Evolutionary conservation across 768 basidiomycete genomes (phyloP).

Genomic region (Lactarius sanguifluus): DNA sequence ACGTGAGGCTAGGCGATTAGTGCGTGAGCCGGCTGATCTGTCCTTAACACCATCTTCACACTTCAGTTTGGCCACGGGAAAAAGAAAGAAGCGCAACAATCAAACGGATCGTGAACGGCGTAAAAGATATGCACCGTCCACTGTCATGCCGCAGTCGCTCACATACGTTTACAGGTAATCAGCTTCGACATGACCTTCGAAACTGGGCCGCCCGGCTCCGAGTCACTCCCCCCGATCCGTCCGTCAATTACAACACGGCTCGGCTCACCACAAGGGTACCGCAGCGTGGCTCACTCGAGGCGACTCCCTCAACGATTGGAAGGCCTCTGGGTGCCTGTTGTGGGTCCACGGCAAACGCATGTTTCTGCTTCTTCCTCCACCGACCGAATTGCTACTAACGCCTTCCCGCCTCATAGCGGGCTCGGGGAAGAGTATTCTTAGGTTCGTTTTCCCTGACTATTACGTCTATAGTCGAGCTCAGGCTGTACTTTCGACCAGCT

Average conservation of each 20-base stretch:
- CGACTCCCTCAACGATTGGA: neutral
- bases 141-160: neutral
- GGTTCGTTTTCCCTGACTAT: neutral
- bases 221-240: conserved; percentile 11
- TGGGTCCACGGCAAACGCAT: conserved; percentile 12
- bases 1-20: neutral
- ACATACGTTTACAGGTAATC: neutral
- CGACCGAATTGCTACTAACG: neutral
- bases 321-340: neutral
- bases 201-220: no score
- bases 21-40: neutral
- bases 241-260: conserved; percentile 3
- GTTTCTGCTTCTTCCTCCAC: neutral
- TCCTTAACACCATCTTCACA: neutral
- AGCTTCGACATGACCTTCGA: neutral
- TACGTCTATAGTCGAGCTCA: neutral
- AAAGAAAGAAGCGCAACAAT: neutral
- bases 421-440: conserved; percentile 15
- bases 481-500: neutral
- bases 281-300: neutral
- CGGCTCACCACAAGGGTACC: neutral
- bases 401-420: neutral
- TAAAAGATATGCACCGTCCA: neutral
- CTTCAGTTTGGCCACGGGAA: neutral
- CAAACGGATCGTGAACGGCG: neutral